Evolutionary conservation across 169 alveolate genomes (phyloP).

Genomic region (Plasmodium ovale): DNA sequence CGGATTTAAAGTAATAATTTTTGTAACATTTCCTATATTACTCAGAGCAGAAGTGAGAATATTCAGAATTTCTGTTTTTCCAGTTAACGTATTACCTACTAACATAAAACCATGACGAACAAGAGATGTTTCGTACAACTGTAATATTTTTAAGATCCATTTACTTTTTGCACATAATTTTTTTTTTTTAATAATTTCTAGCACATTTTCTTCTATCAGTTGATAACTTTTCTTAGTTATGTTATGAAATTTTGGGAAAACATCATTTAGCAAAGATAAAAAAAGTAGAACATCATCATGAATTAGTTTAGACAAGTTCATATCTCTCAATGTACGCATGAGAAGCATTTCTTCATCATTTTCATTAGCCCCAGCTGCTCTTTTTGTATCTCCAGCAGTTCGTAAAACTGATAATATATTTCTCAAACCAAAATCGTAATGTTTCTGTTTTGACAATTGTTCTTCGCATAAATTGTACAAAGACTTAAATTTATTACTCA

Average conservation of each 20-base stretch:
- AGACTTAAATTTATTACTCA: constrained; percentile 94
- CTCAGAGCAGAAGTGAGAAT: constrained; percentile 93
- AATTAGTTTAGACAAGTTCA: constrained; percentile 95
- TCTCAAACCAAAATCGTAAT: constrained; percentile 98
- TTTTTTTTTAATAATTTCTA: constrained; percentile 84
- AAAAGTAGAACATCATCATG: constrained; percentile 97
- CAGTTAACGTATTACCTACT: constrained; percentile 97
- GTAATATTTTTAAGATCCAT: constrained; percentile 68
- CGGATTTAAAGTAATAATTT: constrained; percentile 95
- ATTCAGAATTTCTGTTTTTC: constrained; percentile 95
- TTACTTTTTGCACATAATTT: constrained; percentile 77
- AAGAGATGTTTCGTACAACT: constrained; percentile 91
- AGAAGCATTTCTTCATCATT: constrained; percentile 81
- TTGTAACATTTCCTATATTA: constrained; percentile 87
- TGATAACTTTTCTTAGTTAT: constrained; percentile 94
- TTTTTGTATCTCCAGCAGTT: constrained; percentile 94
- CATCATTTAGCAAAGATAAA: constrained; percentile 94
- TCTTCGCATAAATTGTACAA: constrained; percentile 95
- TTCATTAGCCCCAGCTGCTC: constrained; percentile 95
- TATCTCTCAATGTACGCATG: constrained; percentile 94
- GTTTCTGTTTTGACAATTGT: constrained; percentile 94
- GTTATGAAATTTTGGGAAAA: constrained; percentile 95
- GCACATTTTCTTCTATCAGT: constrained; percentile 91
- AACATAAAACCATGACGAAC: constrained; percentile 99
- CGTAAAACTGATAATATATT: constrained; percentile 95